Conservation (phyloP, 371 early-diverging fungal genomes). For the Cokeromyces recurvatus region DNA sequence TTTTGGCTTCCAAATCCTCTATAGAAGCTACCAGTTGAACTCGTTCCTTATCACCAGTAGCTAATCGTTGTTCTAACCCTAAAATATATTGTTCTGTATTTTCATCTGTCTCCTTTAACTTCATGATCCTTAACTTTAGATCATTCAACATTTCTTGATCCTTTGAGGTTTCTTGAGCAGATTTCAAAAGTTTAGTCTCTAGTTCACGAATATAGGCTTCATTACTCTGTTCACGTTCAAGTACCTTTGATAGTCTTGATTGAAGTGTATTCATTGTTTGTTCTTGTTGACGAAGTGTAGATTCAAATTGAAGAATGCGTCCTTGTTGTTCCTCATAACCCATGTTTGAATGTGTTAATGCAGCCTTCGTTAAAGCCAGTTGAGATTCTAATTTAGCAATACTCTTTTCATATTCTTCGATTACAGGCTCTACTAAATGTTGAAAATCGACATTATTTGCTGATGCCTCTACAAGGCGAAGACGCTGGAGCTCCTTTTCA, state of each 20-base stretch:
- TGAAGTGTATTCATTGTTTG: conserved; percentile 14
- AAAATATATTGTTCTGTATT: conserved; percentile 35
- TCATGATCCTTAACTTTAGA: conserved; percentile 21
- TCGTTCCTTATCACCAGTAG: conserved; percentile 17
- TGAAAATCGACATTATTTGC: conserved; percentile 37
- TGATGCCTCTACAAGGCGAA: conserved; percentile 13
- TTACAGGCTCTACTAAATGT: conserved; percentile 60
- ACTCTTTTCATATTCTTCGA: conserved; percentile 65
- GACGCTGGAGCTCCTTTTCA: conserved; percentile 30
- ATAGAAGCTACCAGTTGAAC: conserved; percentile 3
- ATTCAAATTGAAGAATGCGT: conserved; percentile 27
- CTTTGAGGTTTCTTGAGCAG: conserved; percentile 19
- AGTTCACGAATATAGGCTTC: conserved; percentile 40
- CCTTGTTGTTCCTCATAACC: conserved; percentile 48
- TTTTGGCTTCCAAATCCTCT: conserved; percentile 18
- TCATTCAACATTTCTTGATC: conserved; percentile 31
- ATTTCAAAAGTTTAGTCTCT: conserved; percentile 33
- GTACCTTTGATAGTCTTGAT: conserved; percentile 10
- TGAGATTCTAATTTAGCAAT: conserved; percentile 53
- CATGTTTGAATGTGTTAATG: conserved; percentile 44
- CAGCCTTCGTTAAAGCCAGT: conserved; percentile 52
- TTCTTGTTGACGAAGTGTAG: conserved; percentile 26
- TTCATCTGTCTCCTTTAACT: conserved; percentile 31
- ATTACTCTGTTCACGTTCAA: conserved; percentile 29
- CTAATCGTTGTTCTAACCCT: conserved; percentile 25